Base-by-base conservation (phyloP, 371 early-diverging fungal species). In the Zopfochytrium polystomum region DNA sequence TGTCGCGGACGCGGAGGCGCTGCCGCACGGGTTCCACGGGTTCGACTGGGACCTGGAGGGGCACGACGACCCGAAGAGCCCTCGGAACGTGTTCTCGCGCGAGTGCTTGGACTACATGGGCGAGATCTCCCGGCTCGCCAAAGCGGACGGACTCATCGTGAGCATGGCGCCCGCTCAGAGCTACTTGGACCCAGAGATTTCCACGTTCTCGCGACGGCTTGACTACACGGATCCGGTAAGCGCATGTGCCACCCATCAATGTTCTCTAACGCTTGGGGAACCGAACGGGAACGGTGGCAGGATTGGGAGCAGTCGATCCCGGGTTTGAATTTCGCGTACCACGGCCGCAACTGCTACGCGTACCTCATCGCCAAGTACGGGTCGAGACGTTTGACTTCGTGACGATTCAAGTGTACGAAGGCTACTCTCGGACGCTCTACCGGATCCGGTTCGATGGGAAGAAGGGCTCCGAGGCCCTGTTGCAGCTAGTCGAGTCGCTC, bases 31-130 rank as follows among this genome's bases (percentile, higher is more conserved):
- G 23, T 58, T 58, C 46, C 45, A 58, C 58, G 59, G 59, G 9
- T 15, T 58, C 55, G 59, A 58, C 59, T 58, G 59, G 59, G 59
- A 58, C 31, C 58, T 58, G 31, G 59, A 58, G 35, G 59, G 59
- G 18, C 57, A 58, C 58, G 59, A 58, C 35, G 59, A 58, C 46
- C 25, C 30, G 6, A 23, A 9, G 25, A 7, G 7, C 22, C 59
- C 59, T 13, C 6, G 18, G 18, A 58, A 57, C 30, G 22, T 31
- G 58, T 58, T 58, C 29, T 13, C 59, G 6, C 18, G 11, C 7
- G 56, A 52, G 18, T 7, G 34, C n/a, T 22, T 58, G 9, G 11
- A 58, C 30, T 11, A 25, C 20, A 58, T 58, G 59, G 59, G 59
- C 18, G 22, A 23, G 22, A 59, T 58, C 22, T 31, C 31, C 50